These are phyloP conservation scores for Marasmius tenuissimus DNA, from an alignment of 1,284 basidiomycete species.

Conservation along the genomic window DNA sequence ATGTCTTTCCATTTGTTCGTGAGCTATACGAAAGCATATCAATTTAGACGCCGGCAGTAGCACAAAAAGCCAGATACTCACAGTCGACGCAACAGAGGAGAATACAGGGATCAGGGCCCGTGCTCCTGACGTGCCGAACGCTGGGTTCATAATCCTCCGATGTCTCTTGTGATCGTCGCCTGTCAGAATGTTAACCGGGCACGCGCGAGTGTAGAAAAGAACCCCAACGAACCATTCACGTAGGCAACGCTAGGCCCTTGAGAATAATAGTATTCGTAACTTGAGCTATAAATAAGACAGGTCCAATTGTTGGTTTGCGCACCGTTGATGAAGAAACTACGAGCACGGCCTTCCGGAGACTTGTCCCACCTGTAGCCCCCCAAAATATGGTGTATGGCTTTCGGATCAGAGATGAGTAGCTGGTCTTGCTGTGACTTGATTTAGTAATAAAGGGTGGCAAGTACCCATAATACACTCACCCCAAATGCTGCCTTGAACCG, in stretches of 20 bases:
- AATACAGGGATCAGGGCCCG: conserved; percentile 15
- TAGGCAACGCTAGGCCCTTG: neutral
- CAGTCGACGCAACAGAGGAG: neutral
- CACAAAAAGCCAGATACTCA: neutral
- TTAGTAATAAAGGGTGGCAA: neutral
- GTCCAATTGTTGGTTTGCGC: neutral
- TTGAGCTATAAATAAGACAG: neutral
- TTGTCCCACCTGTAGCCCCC: conserved; percentile 14
- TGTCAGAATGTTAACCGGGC: neutral
- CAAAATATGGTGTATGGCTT: conserved; percentile 18
- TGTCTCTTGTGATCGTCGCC: conserved; percentile 18
- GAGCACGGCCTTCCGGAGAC: neutral
- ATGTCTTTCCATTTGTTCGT: conserved; percentile 6
- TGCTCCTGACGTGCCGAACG: conserved; percentile 15
- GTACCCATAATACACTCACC: neutral
- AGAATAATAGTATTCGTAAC: neutral
- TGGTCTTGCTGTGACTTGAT: conserved; percentile 10
- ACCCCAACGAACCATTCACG: conserved; percentile 1
- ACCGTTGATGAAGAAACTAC: conserved; percentile 1
- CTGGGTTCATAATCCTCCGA: conserved; percentile 18
- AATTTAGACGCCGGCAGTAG: neutral
- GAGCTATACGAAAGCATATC: neutral
- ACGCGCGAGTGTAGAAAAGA: neutral
- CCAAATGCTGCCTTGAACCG: conserved; percentile 2
- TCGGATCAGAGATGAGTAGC: conserved; percentile 16